Evolutionary conservation across 2,329 filamentous ascomycete genomes (phyloP).

Genomic region (Furcasterigmium sp.): DNA sequence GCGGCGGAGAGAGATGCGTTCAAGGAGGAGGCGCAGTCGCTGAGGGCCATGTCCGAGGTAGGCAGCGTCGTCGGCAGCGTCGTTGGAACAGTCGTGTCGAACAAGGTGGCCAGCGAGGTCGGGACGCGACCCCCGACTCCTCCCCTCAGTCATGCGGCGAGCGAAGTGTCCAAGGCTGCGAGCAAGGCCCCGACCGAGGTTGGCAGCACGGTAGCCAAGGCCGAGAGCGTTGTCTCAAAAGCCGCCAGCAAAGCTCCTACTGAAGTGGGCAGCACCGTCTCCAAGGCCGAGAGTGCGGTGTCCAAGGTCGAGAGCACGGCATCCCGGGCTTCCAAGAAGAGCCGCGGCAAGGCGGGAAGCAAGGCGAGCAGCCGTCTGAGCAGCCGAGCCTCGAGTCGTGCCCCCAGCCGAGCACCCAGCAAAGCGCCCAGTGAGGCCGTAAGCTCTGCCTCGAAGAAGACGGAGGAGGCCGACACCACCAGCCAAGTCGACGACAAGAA

Average conservation of each 20-base stretch:
- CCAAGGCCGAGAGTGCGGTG: neutral
- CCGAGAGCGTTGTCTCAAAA: too few relatives aligned
- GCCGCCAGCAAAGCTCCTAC: conserved; percentile 1
- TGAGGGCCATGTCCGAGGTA: conserved; percentile 4
- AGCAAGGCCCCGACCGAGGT: neutral
- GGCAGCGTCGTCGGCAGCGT: conserved; percentile 3
- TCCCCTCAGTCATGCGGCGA: neutral
- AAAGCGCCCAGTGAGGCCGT: neutral
- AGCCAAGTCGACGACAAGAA: too few relatives aligned
- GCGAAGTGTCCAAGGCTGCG: neutral
- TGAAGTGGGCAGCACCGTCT: neutral
- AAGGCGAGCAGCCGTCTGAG: neutral
- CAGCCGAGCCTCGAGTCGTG: neutral
- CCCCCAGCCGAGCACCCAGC: neutral
- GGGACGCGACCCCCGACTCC: neutral
- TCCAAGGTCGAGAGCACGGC: neutral
- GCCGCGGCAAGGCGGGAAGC: neutral
- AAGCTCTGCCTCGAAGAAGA: neutral
- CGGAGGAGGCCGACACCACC: neutral
- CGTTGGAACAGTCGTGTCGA: neutral
- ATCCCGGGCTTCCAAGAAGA: neutral
- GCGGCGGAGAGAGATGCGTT: conserved; percentile 8
- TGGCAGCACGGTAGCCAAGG: too few relatives aligned
- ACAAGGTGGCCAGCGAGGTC: neutral
- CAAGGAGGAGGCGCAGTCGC: conserved; percentile 10